Conservation (phyloP, 2,329 filamentous ascomycete genomes). For the Parafenestella ontariensis region DNA sequence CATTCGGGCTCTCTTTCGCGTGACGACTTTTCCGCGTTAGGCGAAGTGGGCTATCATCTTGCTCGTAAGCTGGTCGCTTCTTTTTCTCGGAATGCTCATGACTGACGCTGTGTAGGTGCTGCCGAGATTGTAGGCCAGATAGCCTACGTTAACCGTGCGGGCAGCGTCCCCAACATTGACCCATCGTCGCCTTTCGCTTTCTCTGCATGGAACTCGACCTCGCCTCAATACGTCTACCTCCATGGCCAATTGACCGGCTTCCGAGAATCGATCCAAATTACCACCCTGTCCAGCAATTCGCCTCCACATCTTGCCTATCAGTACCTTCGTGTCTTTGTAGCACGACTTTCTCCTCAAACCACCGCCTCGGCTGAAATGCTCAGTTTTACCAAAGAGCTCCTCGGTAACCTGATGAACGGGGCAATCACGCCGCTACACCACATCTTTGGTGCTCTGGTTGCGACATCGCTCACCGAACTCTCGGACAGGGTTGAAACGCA, state of each 20-base stretch:
- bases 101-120: slow-evolving; percentile 31
- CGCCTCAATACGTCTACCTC: slow-evolving; percentile 36
- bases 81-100: not conserved
- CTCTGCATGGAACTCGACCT: slow-evolving; percentile 30
- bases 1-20: slow-evolving; percentile 40
- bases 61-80: slow-evolving; percentile 37
- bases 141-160: slow-evolving; percentile 35
- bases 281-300: slow-evolving; percentile 35
- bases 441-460: slow-evolving; percentile 46
- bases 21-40: slow-evolving; percentile 40
- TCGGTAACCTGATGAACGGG: slow-evolving; percentile 33
- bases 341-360: slow-evolving; percentile 34
- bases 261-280: slow-evolving; percentile 42
- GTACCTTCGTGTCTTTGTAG: slow-evolving; percentile 45
- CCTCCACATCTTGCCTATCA: slow-evolving; percentile 45
- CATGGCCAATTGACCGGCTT: slow-evolving; percentile 40
- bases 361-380: slow-evolving; percentile 35
- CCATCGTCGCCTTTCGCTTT: slow-evolving; percentile 39
- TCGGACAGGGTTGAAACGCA: slow-evolving; percentile 45
- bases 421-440: slow-evolving; percentile 45
- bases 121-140: slow-evolving; percentile 43
- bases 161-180: slow-evolving; percentile 41
- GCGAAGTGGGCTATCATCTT: slow-evolving; percentile 45
- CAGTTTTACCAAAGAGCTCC: slow-evolving; percentile 36
- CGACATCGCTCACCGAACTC: slow-evolving; percentile 43